These are phyloP conservation scores for Amauroascus niger DNA, from an alignment of 2,329 filamentous ascomycete species.

Conservation along the genomic window DNA sequence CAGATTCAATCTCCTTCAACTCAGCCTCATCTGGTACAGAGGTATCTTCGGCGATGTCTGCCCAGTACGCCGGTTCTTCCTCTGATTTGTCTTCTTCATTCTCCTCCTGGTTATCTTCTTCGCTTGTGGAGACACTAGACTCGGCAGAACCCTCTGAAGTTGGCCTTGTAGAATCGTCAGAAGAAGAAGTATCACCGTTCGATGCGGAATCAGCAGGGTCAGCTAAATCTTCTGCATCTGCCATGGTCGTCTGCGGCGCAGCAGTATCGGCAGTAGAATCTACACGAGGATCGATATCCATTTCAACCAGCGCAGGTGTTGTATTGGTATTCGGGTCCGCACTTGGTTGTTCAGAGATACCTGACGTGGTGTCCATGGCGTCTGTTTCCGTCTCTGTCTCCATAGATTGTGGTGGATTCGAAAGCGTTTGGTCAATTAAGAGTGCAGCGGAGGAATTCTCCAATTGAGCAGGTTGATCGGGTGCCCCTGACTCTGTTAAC, in stretches of 20 bases:
- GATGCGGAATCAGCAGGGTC: constrained; percentile 6
- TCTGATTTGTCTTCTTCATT: constrained; percentile 9
- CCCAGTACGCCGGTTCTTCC: constrained; percentile 41
- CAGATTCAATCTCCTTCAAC: constrained; percentile 46
- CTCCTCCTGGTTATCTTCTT: constrained; percentile 10
- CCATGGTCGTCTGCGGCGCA: background rate
- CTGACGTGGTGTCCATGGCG: constrained; percentile 11
- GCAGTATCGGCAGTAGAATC: background rate
- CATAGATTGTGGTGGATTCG: background rate
- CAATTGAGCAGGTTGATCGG: constrained; percentile 13
- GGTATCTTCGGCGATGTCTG: constrained; percentile 47
- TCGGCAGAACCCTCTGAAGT: constrained; percentile 10
- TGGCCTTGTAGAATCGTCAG: constrained; percentile 12
- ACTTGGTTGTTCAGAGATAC: background rate
- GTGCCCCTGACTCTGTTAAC: constrained; percentile 12
- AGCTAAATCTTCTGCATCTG: background rate
- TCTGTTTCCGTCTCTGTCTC: constrained; percentile 6
- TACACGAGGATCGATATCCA: background rate
- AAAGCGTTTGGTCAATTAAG: background rate
- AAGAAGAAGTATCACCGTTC: constrained; percentile 7
- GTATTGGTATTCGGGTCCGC: background rate
- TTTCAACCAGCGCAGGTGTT: background rate
- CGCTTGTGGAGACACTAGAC: constrained; percentile 13
- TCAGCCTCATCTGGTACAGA: constrained; percentile 49
- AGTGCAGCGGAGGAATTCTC: background rate